Evolutionary conservation across 2,329 filamentous ascomycete species (phyloP).

Genomic region (Helotiales sp.): DNA sequence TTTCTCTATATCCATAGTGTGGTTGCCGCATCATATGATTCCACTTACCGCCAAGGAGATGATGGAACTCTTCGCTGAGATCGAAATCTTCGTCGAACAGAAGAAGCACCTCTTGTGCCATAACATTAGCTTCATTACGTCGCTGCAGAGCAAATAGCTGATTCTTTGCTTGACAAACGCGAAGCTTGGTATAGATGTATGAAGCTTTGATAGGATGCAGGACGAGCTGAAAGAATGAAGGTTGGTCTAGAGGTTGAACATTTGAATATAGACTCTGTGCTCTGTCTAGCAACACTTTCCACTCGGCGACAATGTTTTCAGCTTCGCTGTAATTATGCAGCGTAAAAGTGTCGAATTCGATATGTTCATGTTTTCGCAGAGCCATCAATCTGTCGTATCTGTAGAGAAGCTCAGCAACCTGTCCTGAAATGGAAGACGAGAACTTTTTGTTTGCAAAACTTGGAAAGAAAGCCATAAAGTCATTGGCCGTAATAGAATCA

Average conservation of each 20-base stretch:
- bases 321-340: conserved; percentile 63
- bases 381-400: conserved; percentile 54
- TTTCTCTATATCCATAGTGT: conserved; percentile 50
- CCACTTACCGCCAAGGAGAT: conserved; percentile 59
- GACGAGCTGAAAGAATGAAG: conserved; percentile 61
- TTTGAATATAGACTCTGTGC: conserved; percentile 54
- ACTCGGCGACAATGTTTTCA: conserved; percentile 52
- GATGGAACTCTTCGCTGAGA: conserved; percentile 55
- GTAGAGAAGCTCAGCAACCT: conserved; percentile 50
- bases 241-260: conserved; percentile 47
- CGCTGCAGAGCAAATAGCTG: conserved; percentile 55
- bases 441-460: conserved; percentile 58
- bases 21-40: conserved; percentile 58
- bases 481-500: conserved; percentile 50
- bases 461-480: conserved; percentile 53
- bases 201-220: conserved; percentile 59
- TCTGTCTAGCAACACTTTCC: conserved; percentile 49
- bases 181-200: conserved; percentile 52
- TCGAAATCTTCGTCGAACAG: conserved; percentile 55
- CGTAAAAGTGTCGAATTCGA: conserved; percentile 58
- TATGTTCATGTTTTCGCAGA: conserved; percentile 59
- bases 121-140: conserved; percentile 52
- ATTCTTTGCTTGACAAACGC: conserved; percentile 49
- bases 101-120: conserved; percentile 51
- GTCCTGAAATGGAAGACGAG: conserved; percentile 43